Conservation (phyloP, 805 yeast species). For the Schwanniomyces vanrijiae region DNA sequence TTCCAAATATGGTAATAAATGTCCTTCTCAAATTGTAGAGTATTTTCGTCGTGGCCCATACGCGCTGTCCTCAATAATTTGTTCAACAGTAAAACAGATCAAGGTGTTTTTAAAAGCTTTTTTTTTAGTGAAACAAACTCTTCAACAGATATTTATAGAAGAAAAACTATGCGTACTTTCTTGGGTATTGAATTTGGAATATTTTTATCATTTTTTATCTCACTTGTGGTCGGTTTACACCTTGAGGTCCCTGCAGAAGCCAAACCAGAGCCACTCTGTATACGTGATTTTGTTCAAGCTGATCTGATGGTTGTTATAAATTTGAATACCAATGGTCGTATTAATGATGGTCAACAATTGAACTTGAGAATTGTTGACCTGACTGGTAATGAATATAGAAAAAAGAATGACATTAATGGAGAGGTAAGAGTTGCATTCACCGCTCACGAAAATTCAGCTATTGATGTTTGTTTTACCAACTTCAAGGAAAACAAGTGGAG, state of each 20-base stretch:
- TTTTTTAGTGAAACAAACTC: background rate
- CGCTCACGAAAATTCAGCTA: slow-evolving; percentile 75
- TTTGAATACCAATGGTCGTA: slow-evolving; percentile 68
- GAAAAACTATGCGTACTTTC: background rate
- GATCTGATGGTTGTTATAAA: slow-evolving; percentile 88
- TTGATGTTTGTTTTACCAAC: slow-evolving; percentile 91
- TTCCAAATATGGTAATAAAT: slow-evolving; percentile 4
- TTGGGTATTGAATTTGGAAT: slow-evolving; percentile 7
- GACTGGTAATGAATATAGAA: slow-evolving; percentile 77
- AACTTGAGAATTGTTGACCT: slow-evolving; percentile 69
- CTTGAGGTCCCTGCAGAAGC: slow-evolving; percentile 52
- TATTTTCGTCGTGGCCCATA: background rate
- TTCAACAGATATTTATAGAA: background rate
- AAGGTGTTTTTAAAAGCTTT: background rate
- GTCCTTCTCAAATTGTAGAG: no score
- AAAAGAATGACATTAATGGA: slow-evolving; percentile 76
- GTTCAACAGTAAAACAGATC: background rate
- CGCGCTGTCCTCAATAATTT: background rate
- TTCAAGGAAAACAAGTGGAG: slow-evolving; percentile 29
- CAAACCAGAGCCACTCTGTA: slow-evolving; percentile 66
- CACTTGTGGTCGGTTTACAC: slow-evolving; percentile 42
- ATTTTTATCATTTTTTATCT: slow-evolving; percentile 16
- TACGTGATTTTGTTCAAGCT: slow-evolving; percentile 85
- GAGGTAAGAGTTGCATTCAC: slow-evolving; percentile 77
- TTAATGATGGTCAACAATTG: slow-evolving; percentile 86